Percentiles rank a stretch among this genome's conserved stretches.
These are phyloP conservation scores for Sechiopsis laciniata DNA, from an alignment of 306 rosid species.

Conservation along the genomic window DNA sequence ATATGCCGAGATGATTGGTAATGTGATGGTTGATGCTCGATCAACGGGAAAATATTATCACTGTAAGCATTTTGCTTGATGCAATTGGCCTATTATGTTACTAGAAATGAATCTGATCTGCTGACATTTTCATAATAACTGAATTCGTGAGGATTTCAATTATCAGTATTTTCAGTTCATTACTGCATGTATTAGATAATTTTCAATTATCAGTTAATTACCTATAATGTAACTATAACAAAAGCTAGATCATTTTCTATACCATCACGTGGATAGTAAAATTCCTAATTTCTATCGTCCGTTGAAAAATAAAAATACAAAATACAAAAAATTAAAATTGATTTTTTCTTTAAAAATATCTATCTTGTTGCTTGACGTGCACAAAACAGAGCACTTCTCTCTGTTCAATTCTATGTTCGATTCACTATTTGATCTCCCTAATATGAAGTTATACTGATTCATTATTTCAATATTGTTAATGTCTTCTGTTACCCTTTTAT, in stretches of 20 bases:
- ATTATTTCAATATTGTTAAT: neutral
- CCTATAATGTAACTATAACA: neutral
- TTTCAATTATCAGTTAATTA: neutral
- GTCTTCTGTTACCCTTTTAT: neutral
- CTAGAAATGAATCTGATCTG: neutral
- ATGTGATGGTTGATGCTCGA: slow-evolving; percentile 95
- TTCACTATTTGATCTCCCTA: slow-evolving; percentile 1
- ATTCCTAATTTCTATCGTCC: slow-evolving; percentile 1
- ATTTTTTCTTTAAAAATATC: neutral
- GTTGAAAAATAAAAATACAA: neutral
- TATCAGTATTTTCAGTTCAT: neutral
- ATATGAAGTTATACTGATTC: neutral
- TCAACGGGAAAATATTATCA: slow-evolving; percentile 98
- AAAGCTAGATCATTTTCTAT: neutral
- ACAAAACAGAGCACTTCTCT: slow-evolving; percentile 13
- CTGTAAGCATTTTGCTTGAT: slow-evolving; percentile 43
- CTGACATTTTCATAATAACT: neutral
- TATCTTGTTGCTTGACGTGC: neutral
- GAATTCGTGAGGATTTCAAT: neutral
- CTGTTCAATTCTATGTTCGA: neutral
- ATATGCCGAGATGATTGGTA: slow-evolving; percentile 98
- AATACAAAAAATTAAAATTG: neutral
- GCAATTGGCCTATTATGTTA: neutral
- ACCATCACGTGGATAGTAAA: neutral
- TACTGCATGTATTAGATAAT: neutral